These are phyloP conservation scores for Aspergillus sclerotioniger DNA, from an alignment of 495 filamentous ascomycete species.

Conservation along the genomic window DNA sequence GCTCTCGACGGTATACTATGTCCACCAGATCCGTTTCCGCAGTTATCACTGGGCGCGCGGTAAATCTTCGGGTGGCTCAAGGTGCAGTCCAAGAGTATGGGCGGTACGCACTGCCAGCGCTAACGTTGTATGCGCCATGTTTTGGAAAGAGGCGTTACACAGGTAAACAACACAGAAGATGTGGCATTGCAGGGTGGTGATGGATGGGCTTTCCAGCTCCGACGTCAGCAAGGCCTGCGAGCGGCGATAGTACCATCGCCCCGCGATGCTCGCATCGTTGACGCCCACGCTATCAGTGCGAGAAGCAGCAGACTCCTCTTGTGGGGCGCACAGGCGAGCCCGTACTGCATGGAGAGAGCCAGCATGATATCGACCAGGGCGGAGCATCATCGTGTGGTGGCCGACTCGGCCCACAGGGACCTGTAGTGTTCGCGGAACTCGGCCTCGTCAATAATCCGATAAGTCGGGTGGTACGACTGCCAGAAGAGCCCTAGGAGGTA, in stretches of 20 bases:
- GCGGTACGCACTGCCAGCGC: constrained; percentile 47
- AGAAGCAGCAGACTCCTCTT: background rate
- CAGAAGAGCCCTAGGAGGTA: constrained; percentile 49
- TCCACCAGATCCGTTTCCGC: constrained; percentile 52
- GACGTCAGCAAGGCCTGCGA: constrained; percentile 43
- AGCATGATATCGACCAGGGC: constrained; percentile 51
- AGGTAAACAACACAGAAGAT: constrained; percentile 45
- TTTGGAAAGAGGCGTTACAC: constrained; percentile 46
- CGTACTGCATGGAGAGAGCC: constrained; percentile 49
- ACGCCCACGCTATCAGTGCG: constrained; percentile 11
- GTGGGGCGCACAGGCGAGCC: background rate
- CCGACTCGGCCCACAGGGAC: constrained; percentile 39
- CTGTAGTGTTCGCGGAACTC: constrained; percentile 45
- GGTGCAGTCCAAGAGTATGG: constrained; percentile 52
- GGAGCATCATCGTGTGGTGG: constrained; percentile 21
- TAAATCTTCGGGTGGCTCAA: constrained; percentile 39
- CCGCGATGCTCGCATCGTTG: constrained; percentile 41
- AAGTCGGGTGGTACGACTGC: constrained; percentile 41
- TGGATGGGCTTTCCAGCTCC: constrained; percentile 50
- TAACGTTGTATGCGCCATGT: constrained; percentile 42
- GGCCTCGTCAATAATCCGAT: constrained; percentile 40
- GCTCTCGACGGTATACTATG: constrained; percentile 44
- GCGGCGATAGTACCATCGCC: constrained; percentile 42
- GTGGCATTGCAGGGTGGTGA: constrained; percentile 52
- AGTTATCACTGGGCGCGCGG: constrained; percentile 37